Conservation (phyloP, 331 rosid species). For the Arachis monticola region DNA sequence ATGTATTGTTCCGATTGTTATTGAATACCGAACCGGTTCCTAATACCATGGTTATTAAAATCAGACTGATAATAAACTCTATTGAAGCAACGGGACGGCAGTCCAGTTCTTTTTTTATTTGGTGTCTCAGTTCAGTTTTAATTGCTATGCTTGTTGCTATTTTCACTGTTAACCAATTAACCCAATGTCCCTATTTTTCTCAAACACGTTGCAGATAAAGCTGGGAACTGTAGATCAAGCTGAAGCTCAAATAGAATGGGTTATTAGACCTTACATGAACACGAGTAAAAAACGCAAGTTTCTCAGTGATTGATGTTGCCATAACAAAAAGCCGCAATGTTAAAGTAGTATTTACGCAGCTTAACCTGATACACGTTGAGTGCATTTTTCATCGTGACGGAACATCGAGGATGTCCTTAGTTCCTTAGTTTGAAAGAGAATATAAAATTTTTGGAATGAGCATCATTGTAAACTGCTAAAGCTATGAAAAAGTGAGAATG, state of each 20-base stretch:
- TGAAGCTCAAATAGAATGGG: conserved; percentile 86
- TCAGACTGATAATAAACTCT: too few species aligned
- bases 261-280: conserved; percentile 80
- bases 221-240: conserved; percentile 86
- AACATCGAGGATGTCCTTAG: not conserved
- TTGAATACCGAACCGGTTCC: not conserved
- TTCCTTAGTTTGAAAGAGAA: conserved; percentile 11
- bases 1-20: too few species aligned
- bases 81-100: too few species aligned
- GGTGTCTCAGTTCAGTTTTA: too few species aligned
- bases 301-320: conserved; percentile 58
- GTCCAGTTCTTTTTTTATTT: too few species aligned
- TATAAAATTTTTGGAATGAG: conserved; percentile 22
- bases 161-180: not conserved
- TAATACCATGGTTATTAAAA: too few species aligned
- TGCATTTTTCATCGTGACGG: not conserved
- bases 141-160: too few species aligned
- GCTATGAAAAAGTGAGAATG: too few species aligned
- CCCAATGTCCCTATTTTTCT: conserved; percentile 15
- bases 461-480: too few species aligned
- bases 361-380: not conserved
- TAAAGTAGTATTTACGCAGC: not conserved
- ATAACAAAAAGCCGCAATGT: not conserved
- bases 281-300: conserved; percentile 63
- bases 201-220: conserved; percentile 56